Conservation (phyloP, 176 grass and related monocot genomes). For the Pharus latifolius region DNA sequence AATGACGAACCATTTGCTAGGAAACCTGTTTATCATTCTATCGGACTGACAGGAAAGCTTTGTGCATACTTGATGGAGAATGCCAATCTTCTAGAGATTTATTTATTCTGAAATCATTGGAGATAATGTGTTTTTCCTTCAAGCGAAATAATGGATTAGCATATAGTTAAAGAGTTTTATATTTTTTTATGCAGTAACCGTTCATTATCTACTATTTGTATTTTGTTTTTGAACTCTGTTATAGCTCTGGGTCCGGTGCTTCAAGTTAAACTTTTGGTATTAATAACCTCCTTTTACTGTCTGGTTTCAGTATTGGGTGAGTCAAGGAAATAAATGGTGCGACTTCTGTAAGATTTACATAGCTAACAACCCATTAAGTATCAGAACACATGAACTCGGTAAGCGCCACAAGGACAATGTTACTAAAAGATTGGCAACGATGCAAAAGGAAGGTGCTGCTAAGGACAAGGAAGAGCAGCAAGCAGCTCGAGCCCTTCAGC, state of each 20-base stretch:
- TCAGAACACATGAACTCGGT: constrained; percentile 93
- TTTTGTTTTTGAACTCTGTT: neutral
- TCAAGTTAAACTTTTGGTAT: neutral
- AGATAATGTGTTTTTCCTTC: too few species aligned
- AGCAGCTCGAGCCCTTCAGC: constrained; percentile 71
- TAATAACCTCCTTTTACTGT: neutral
- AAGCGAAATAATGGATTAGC: too few species aligned
- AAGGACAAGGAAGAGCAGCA: constrained; percentile 78
- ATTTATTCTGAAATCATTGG: too few species aligned
- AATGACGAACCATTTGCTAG: too few species aligned
- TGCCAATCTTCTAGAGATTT: too few species aligned
- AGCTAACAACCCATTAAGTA: constrained; percentile 63
- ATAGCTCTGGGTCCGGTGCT: neutral
- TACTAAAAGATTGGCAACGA: constrained; percentile 47
- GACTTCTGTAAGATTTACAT: constrained; percentile 93
- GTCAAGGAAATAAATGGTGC: constrained; percentile 98
- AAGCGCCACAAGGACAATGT: constrained; percentile 97
- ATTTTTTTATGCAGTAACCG: too few species aligned
- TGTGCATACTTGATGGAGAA: too few species aligned
- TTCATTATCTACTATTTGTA: neutral
- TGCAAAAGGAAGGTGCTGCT: constrained; percentile 73
- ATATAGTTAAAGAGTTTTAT: too few species aligned
- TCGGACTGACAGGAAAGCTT: too few species aligned
- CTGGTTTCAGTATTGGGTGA: constrained; percentile 95
- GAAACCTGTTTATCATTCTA: too few species aligned